Evolutionary conservation across 352 stramenopile genomes (phyloP), one percentile per base, ranked within the genome.

Genomic region (Peronosclerospora sorghi): DNA sequence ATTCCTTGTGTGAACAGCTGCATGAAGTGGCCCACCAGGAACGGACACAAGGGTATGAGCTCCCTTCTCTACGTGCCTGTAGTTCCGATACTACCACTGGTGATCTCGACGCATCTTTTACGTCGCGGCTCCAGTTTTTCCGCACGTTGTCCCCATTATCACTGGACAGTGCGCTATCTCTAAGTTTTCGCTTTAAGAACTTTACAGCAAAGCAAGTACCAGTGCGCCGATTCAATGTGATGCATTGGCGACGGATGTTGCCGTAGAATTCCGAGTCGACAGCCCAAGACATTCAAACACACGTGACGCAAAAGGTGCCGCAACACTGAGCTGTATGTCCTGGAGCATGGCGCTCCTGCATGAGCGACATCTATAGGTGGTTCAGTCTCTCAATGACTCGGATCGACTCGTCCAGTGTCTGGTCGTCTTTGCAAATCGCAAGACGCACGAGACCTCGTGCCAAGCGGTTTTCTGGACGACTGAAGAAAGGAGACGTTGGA

Each of bases 391-490:
- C 56, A 50, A 92, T 90, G 53, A 87, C 66, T 32, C 69, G 56
- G 36, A 90, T 88, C 23, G 89, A 89, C 30, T 88, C 68, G 42
- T 89, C 63, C 14, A 97, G 58, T 4, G 87, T 97, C 46, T 94
- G 77, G 52, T 98, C 93, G 48, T 94, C 92, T 62, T 98, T 98
- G 62, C 94, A 98, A 69, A 96, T 98, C 7, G 92, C 94, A 45
- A 98, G 88, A 32, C 95, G 87, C 20, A 91, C 73, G 21, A 93
- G 40, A 8, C 70, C 81, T 0, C 62, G 71, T 10, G 82, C 81
- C 8, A 95, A 56, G 32, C 79, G 68, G 48, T 94, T 72, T 51
- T 94, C 90, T 1, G 68, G 64, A 17, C 62, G 55, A 32, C 73
- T 82, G 62, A 96, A 98, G 69, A 98, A 98, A 13, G 86, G 82